Evolutionary conservation across 148 eudicot genomes (phyloP).

Genomic region (Diospyros kaki): DNA sequence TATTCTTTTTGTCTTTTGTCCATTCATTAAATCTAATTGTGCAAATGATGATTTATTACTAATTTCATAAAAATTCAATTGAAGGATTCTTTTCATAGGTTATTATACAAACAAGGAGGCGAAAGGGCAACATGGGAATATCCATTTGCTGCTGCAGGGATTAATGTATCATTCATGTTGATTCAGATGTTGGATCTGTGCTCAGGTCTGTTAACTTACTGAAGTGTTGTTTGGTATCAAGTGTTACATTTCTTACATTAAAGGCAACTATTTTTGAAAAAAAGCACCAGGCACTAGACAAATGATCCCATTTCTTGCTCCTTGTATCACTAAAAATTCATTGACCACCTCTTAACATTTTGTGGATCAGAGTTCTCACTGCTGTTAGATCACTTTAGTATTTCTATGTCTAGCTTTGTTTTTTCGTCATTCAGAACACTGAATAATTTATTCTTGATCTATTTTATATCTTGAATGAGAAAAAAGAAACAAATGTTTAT

Average conservation of each 20-base stretch:
- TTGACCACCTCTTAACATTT: not conserved
- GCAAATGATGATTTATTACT: constrained; percentile 13
- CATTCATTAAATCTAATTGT: not conserved
- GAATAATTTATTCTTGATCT: too few relatives aligned
- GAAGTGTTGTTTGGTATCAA: not conserved
- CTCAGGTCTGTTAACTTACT: constrained; percentile 46
- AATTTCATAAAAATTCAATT: constrained; percentile 34
- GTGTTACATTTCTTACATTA: not conserved
- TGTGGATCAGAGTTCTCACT: not conserved
- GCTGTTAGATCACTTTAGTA: not conserved
- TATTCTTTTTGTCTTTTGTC: not conserved
- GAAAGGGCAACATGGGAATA: constrained; percentile 83
- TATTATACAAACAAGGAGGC: constrained; percentile 75
- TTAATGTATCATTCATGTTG: constrained; percentile 81
- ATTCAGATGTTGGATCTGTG: constrained; percentile 80
- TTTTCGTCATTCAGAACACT: not conserved
- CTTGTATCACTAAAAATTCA: too few relatives aligned
- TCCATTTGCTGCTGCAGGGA: constrained; percentile 97
- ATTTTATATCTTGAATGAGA: not conserved
- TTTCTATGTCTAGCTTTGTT: not conserved
- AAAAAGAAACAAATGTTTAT: not conserved
- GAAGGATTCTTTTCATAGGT: constrained; percentile 71
- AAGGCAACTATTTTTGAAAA: not conserved
- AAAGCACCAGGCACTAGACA: not conserved
- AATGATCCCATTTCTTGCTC: not conserved